These are phyloP conservation scores for Ophiocordyceps camponoti-floridani DNA, from an alignment of 2,329 filamentous ascomycete genomes.

Conservation along the genomic window DNA sequence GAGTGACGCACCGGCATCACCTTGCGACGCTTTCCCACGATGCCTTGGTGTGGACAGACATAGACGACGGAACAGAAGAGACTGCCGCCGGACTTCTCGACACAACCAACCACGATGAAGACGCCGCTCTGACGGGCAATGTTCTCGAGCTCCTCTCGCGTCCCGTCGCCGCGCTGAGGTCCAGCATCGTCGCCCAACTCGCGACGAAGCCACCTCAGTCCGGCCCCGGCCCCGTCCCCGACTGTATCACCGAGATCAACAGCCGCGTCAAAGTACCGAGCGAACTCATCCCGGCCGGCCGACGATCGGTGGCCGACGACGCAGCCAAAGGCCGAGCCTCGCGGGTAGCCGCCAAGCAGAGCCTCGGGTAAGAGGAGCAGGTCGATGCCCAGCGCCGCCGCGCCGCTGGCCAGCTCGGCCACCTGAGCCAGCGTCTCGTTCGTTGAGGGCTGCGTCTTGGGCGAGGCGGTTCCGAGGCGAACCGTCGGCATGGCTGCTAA, in stretches of 20 bases:
- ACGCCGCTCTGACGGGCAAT: slow-evolving; percentile 63
- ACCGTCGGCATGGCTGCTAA: slow-evolving; percentile 14
- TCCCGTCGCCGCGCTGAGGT: slow-evolving; percentile 31
- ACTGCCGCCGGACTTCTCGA: slow-evolving; percentile 67
- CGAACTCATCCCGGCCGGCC: slow-evolving; percentile 63
- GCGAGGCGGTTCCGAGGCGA: slow-evolving; percentile 37
- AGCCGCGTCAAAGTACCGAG: slow-evolving; percentile 60
- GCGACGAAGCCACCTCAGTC: slow-evolving; percentile 51
- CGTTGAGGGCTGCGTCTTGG: slow-evolving; percentile 29
- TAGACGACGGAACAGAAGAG: slow-evolving; percentile 74
- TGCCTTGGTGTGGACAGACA: slow-evolving; percentile 54
- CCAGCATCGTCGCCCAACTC: slow-evolving; percentile 25
- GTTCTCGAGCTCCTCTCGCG: slow-evolving; percentile 59
- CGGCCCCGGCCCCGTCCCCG: slow-evolving; percentile 44
- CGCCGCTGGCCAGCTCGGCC: slow-evolving; percentile 35
- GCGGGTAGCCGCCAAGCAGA: slow-evolving; percentile 80
- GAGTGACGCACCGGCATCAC: slow-evolving; percentile 58
- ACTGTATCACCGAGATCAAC: slow-evolving; percentile 72
- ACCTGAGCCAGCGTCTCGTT: slow-evolving; percentile 48
- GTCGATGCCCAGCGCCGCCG: slow-evolving; percentile 34
- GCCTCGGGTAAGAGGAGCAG: slow-evolving; percentile 83
- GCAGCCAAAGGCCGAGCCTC: slow-evolving; percentile 61
- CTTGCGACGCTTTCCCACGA: slow-evolving; percentile 75
- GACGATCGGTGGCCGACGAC: slow-evolving; percentile 50
- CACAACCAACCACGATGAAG: slow-evolving; percentile 62